Base-by-base conservation (phyloP, 2,329 filamentous ascomycete genomes). In the Aspergillus niger region DNA sequence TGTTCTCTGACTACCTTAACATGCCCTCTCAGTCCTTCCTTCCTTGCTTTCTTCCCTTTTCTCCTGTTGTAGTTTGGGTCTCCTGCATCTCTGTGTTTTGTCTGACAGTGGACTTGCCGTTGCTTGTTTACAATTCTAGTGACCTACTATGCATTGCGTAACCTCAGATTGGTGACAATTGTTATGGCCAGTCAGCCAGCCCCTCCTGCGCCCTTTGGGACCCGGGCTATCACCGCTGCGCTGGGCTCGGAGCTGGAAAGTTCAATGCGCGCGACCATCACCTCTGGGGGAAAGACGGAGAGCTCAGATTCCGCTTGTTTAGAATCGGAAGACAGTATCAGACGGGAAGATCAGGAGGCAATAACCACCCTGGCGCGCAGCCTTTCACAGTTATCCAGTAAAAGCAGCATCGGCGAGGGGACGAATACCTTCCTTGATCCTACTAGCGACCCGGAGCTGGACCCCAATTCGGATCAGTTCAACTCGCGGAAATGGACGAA, bases 401-500 rank as follows among this genome's bases (percentile, higher is more conserved):
- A 70, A n/a, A 66, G 58, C 32, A 66, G 61, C 38, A n/a, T 48
- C 5, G 59, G 39, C 5, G 62, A 64, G 3, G 69, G 66, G 1
- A 61, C 72, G 32, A 78, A 77, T 55, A 76, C 76, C 1, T 79
- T 79, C 54, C 66, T 76, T 11, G 63, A 76, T 43, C 55, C 71
- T 6, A 69, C 72, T 8, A 63, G 65, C 5, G 69, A 77, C 47
- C 73, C 76, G 0, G 69, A 74, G 44, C 67, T 82, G 4, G 74
- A 82, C 58, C 80, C 80, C 3, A 72, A 70, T 38, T 77, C 76
- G 17, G 68, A 72, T 26, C 63, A 72, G 3, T 82, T 82, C 65
- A 77, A 76, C 59, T 72, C 79, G 4, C 74, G 74, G 17, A 74
- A 77, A 62, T 82, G 80, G 80, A 77, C 78, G 28, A 80, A 75